These are phyloP conservation scores for Rhodotorula sp. DNA, from an alignment of 1,284 basidiomycete species.

Conservation along the genomic window DNA sequence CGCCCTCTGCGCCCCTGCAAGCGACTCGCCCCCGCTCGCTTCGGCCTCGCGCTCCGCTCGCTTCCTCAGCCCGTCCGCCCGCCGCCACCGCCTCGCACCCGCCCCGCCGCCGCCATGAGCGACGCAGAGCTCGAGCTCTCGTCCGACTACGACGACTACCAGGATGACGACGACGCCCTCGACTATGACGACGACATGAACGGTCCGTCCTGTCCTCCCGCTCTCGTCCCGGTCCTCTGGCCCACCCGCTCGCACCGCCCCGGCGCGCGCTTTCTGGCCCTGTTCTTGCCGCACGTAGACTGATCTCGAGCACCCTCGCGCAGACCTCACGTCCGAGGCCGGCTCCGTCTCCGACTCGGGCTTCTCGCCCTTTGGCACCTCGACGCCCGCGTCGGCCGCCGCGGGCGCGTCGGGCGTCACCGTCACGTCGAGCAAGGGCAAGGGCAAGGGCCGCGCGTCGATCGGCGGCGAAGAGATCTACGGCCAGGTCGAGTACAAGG, in stretches of 20 bases:
- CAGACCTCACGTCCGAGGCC: constrained; percentile 22
- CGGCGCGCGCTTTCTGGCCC: too few species aligned
- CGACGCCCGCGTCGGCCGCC: constrained; percentile 19
- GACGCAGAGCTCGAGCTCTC: constrained; percentile 25
- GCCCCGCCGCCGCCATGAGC: constrained; percentile 6
- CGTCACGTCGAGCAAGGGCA: constrained; percentile 42
- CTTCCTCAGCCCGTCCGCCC: not conserved
- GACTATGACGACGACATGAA: constrained; percentile 24
- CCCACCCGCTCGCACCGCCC: not conserved
- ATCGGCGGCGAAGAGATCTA: constrained; percentile 20
- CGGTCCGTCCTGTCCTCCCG: constrained; percentile 1
- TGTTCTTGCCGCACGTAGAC: too few species aligned
- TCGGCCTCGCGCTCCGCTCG: not conserved
- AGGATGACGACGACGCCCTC: constrained; percentile 16
- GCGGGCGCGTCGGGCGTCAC: not conserved
- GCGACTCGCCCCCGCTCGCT: not conserved
- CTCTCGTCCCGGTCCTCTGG: not conserved
- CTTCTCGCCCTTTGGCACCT: constrained; percentile 31
- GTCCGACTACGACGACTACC: constrained; percentile 28
- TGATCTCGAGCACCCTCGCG: fast-evolving
- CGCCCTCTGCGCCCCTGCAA: not conserved
- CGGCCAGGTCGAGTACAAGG: constrained; percentile 47
- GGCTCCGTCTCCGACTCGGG: constrained; percentile 32
- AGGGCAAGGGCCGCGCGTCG: constrained; percentile 53
- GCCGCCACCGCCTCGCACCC: not conserved